Percentiles rank a stretch among this genome's conserved stretches.
phyloP scores from a whole-genome alignment of 2,329 filamentous ascomycete species.

The Venturia aucupariae region DNA sequence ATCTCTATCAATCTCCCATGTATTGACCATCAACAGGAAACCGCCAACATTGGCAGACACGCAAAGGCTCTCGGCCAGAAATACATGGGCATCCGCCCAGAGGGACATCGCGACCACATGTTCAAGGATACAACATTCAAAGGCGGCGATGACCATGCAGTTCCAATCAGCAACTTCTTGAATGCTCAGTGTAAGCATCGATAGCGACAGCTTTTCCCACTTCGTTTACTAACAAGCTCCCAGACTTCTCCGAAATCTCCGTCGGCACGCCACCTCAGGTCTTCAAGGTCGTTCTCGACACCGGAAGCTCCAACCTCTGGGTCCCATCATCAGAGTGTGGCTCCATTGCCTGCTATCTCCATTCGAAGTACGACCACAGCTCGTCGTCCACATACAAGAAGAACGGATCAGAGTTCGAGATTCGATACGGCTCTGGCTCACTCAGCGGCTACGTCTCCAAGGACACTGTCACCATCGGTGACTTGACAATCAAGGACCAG shows the following conservation, averaged over 20 bases:
- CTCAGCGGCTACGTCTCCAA: constrained; percentile 89
- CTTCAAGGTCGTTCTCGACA: constrained; percentile 99
- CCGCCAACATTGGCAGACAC: constrained; percentile 71
- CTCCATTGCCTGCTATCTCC: constrained; percentile 96
- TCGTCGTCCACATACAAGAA: constrained; percentile 84
- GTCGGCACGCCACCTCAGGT: constrained; percentile 85
- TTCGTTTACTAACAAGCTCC: background rate
- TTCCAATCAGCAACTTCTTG: constrained; percentile 93
- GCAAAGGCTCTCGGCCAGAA: constrained; percentile 82
- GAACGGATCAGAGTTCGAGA: constrained; percentile 88
- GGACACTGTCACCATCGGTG: constrained; percentile 78
- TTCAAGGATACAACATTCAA: constrained; percentile 67
- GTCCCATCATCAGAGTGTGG: constrained; percentile 83
- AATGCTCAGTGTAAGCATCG: constrained; percentile 83
- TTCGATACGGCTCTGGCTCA: constrained; percentile 90
- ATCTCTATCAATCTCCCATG: constrained; percentile 9
- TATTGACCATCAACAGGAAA: constrained; percentile 45
- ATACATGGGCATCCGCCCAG: constrained; percentile 75
- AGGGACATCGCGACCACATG: constrained; percentile 59
- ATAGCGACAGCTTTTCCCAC: background rate
- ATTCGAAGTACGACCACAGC: constrained; percentile 91
- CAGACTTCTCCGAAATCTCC: constrained; percentile 94
- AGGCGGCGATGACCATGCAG: constrained; percentile 60
- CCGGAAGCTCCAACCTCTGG: constrained; percentile 98
- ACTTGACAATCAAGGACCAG: constrained; percentile 79